A percentile compares a stretch with the other conserved stretches of the same genome.
Evolutionary conservation across 2,329 filamentous ascomycete species (phyloP).

Genomic region (Phaeomoniella chlamydospora): DNA sequence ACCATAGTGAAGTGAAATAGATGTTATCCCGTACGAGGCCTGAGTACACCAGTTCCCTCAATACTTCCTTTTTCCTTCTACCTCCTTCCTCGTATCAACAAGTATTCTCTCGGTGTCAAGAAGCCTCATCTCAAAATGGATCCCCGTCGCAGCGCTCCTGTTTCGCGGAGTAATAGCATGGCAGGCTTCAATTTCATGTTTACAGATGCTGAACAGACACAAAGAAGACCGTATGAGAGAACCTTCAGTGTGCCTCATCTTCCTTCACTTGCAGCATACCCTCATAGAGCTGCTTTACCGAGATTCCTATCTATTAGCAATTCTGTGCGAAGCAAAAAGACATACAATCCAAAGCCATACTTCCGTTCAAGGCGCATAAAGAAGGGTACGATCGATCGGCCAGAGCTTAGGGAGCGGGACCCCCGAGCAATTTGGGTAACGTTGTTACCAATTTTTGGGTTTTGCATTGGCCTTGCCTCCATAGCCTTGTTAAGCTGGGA

Average conservation of each 20-base stretch:
- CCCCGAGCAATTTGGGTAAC: slow-evolving; percentile 62
- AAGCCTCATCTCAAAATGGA: too few species aligned
- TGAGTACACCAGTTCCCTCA: too few species aligned
- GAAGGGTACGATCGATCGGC: slow-evolving; percentile 60
- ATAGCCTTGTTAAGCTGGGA: neutral
- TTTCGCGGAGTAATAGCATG: neutral
- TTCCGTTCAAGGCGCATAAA: slow-evolving; percentile 61
- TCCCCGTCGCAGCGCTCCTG: too few species aligned
- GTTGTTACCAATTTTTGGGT: neutral
- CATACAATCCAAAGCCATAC: neutral
- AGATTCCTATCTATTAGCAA: neutral
- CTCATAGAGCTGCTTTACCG: neutral
- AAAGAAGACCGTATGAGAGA: neutral
- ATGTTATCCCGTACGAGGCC: too few species aligned
- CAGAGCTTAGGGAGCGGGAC: slow-evolving; percentile 60
- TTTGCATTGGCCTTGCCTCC: neutral
- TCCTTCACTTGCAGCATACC: neutral
- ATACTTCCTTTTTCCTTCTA: too few species aligned
- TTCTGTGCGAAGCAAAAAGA: neutral
- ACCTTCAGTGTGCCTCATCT: neutral
- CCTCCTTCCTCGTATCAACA: too few species aligned
- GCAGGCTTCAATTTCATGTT: neutral
- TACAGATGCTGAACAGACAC: neutral
- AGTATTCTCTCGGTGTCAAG: too few species aligned
- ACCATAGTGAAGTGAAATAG: too few species aligned